These are phyloP conservation scores for Aspergillus pseudoviridinutans DNA, from an alignment of 2,329 filamentous ascomycete species.

Conservation along the genomic window DNA sequence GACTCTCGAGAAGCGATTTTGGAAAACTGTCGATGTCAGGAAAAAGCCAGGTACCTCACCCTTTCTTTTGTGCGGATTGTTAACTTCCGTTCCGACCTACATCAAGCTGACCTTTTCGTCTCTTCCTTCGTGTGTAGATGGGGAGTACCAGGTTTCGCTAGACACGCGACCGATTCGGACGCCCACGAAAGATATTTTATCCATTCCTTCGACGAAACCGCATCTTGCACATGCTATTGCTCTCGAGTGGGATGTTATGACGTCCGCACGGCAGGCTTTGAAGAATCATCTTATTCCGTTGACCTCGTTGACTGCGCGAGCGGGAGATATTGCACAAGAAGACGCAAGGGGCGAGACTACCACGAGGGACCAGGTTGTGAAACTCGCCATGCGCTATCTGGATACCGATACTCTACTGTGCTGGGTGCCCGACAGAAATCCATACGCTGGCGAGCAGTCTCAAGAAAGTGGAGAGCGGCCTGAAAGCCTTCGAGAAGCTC, in stretches of 20 bases:
- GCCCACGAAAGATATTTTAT: conserved; percentile 67
- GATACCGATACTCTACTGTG: conserved; percentile 90
- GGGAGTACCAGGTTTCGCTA: conserved; percentile 64
- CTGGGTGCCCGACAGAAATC: conserved; percentile 64
- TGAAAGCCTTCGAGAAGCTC: conserved; percentile 65
- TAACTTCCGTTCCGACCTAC: not conserved
- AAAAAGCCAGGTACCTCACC: conserved; percentile 57
- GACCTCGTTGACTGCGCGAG: conserved; percentile 78
- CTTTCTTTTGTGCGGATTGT: not conserved
- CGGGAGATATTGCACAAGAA: conserved; percentile 71
- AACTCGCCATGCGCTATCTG: conserved; percentile 75
- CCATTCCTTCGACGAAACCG: conserved; percentile 69
- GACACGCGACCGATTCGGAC: conserved; percentile 77
- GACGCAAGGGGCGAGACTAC: conserved; percentile 52
- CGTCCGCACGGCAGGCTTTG: conserved; percentile 76
- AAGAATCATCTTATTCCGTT: conserved; percentile 86
- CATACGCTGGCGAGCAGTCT: conserved; percentile 50
- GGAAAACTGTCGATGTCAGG: conserved; percentile 74
- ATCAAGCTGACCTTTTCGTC: not conserved
- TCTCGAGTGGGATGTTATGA: conserved; percentile 86
- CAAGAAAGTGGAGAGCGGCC: conserved; percentile 43
- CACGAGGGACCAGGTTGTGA: conserved; percentile 61
- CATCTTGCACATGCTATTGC: conserved; percentile 82
- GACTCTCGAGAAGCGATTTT: conserved; percentile 71
- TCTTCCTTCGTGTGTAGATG: conserved; percentile 19